Evolutionary conservation across 163 green algal species (phyloP).

Genomic region (Coccomyxa subellipsoidea): DNA sequence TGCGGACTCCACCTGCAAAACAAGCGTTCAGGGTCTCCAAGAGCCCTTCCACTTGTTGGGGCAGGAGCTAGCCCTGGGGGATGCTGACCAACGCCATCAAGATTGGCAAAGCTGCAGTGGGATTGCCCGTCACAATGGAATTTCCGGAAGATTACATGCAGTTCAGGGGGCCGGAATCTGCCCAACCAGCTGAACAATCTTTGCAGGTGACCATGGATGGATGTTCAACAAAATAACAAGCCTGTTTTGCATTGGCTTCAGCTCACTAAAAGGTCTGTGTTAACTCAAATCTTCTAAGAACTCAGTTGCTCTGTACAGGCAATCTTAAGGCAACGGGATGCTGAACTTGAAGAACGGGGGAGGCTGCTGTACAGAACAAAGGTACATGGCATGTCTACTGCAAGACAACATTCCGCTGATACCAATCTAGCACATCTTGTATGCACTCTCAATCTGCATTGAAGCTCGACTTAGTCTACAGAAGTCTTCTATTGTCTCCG

Average conservation of each 20-base stretch:
- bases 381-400: too few species aligned
- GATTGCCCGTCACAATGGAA: not conserved
- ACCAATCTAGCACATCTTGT: too few species aligned
- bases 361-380: constrained; percentile 60
- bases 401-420: too few species aligned
- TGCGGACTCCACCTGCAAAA: too few species aligned
- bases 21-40: too few species aligned
- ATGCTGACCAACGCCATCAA: not conserved
- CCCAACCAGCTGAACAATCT: not conserved
- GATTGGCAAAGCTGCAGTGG: not conserved
- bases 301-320: constrained; percentile 12
- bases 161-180: not conserved
- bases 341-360: constrained; percentile 52
- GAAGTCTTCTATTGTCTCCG: too few species aligned
- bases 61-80: too few species aligned
- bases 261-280: not conserved
- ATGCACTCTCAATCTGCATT: not conserved
- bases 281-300: not conserved
- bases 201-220: not conserved
- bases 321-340: constrained; percentile 45
- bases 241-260: too few species aligned
- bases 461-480: too few species aligned
- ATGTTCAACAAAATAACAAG: too few species aligned
- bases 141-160: not conserved
- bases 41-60: too few species aligned